Evolutionary conservation across 1,284 basidiomycete genomes (phyloP), one percentile per base, ranked within the genome.

Genomic region (Moniliophthora roreri): DNA sequence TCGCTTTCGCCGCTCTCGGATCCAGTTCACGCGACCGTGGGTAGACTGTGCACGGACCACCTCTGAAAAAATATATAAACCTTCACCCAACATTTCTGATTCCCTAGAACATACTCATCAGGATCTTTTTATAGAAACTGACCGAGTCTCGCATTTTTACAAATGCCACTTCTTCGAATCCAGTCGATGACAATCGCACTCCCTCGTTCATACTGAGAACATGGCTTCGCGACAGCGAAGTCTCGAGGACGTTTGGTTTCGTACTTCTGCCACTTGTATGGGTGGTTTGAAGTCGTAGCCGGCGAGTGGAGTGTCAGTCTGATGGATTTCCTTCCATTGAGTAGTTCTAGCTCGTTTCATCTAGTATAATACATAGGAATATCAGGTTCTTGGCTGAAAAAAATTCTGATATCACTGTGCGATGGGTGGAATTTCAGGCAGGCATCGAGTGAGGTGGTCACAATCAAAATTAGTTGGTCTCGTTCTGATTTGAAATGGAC

Each of bases 121-220:
- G 87, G 87, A 89, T 89, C 87, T 89, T 89, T 89, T 80, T 84
- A 88, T 85, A 89, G 86, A 83, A 85, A 85, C 87, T 88, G 85
- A 88, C 87, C 86, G 84, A 86, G 84, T 89, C 84, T 86, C 82
- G 86, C 86, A 87, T 87, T 85, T 88, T 86, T 87, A 87, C 78
- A 80, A 83, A 84, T 88, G 86, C 85, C 85, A 71, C 82, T 82
- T 77, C 79, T 86, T 86, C 79, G 81, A 78, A 81, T 88, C 82
- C 86, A 85, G 75, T 85, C 77, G 86, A 89, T 89, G 86, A 89
- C 75, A 71, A 70, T 59, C 64, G 78, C 84, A 77, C 78, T 80
- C 78, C 62, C 84, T 84, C 85, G 85, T 88, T 74, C 69, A 70
- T 28, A 87, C 87, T 70, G 87, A 89, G 87, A 87, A 89, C 83